phyloP scores from a whole-genome alignment of 1,139 yeast species.

The Kodamaea suecica region DNA sequence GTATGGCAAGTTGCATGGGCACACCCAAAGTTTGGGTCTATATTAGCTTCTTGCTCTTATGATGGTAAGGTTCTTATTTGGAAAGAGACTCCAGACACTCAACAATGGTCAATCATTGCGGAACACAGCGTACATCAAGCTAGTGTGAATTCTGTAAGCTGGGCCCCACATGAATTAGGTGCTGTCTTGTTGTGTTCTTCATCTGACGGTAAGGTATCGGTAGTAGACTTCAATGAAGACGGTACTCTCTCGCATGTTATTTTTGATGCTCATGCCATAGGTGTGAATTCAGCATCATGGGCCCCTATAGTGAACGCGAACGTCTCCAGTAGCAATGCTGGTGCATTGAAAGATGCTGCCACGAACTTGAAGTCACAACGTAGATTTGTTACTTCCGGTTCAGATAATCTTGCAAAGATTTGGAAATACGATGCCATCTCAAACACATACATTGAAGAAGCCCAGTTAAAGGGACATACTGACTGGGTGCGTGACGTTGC shows the following conservation, averaged over 20 bases:
- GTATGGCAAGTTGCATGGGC: constrained; percentile 99
- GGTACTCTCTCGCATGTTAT: constrained; percentile 69
- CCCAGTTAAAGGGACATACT: constrained; percentile 79
- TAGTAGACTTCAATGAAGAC: constrained; percentile 87
- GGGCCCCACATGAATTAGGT: constrained; percentile 99
- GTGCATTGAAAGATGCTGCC: neutral
- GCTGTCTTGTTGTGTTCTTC: constrained; percentile 89
- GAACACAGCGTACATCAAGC: constrained; percentile 90
- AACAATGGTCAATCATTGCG: constrained; percentile 84
- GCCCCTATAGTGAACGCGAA: constrained; percentile 62
- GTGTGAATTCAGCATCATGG: constrained; percentile 95
- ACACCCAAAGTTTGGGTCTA: constrained; percentile 95
- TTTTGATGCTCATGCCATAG: constrained; percentile 85
- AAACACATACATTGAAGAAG: constrained; percentile 67
- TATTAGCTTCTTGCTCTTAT: constrained; percentile 90
- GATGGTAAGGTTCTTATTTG: constrained; percentile 94
- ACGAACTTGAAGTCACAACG: constrained; percentile 28
- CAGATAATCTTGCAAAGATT: constrained; percentile 87
- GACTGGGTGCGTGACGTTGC: constrained; percentile 99
- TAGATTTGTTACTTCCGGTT: constrained; percentile 90
- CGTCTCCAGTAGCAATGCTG: constrained; percentile 23
- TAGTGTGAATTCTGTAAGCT: constrained; percentile 86
- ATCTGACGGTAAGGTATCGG: constrained; percentile 88
- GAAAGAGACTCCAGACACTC: constrained; percentile 81
- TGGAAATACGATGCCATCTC: constrained; percentile 70